Conservation (phyloP, 23 red algal species). For the Cyanidium caldarium region DNA sequence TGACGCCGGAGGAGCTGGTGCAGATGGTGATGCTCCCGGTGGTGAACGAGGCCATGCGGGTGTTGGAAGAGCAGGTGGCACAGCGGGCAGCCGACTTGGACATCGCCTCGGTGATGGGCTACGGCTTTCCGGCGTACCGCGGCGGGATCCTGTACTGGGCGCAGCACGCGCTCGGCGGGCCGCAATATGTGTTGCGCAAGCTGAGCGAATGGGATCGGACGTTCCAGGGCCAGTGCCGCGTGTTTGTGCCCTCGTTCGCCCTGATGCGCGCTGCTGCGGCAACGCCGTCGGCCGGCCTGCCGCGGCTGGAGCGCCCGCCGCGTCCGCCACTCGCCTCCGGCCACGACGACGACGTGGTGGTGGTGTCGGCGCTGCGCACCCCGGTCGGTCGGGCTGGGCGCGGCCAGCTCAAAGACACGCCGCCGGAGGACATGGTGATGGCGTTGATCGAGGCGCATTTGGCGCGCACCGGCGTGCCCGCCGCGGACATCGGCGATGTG, state of each 20-base stretch:
- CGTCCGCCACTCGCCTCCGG: slow-evolving; percentile 40
- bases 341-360: slow-evolving; percentile 56
- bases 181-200: slow-evolving; percentile 29
- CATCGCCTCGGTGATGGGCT: slow-evolving; percentile 57
- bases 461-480: slow-evolving; percentile 22
- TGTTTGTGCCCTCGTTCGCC: slow-evolving; percentile 83
- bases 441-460: slow-evolving; percentile 64
- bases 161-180: slow-evolving; percentile 36
- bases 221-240: slow-evolving; percentile 34
- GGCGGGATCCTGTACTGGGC: slow-evolving; percentile 96
- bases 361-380: slow-evolving; percentile 80
- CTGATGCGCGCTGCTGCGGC: slow-evolving; percentile 53
- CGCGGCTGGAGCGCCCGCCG: slow-evolving; percentile 16
- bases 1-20: slow-evolving; percentile 51
- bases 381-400: slow-evolving; percentile 71
- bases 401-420: slow-evolving; percentile 83
- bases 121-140: slow-evolving; percentile 73
- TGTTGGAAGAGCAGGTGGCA: slow-evolving; percentile 74
- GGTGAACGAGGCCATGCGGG: slow-evolving; percentile 80
- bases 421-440: slow-evolving; percentile 51
- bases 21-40: slow-evolving; percentile 79
- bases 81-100: slow-evolving; percentile 44
- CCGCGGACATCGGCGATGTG: slow-evolving; percentile 60
- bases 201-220: slow-evolving; percentile 29
- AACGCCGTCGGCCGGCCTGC: too few relatives aligned